These are phyloP conservation scores for Albatrellus sp. DNA, from an alignment of 1,284 basidiomycete species.

Conservation along the genomic window DNA sequence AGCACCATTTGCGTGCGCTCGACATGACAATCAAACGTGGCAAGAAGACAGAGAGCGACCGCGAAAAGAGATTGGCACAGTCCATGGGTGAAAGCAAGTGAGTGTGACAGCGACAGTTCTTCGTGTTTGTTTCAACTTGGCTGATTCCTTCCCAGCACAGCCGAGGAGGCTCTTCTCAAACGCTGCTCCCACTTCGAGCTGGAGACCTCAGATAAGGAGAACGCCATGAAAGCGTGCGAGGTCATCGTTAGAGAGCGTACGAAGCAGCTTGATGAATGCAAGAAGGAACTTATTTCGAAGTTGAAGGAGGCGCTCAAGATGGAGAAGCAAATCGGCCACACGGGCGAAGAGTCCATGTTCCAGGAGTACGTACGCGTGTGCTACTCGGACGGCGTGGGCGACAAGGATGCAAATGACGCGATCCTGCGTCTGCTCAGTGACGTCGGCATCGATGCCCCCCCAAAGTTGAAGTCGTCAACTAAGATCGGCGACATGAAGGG, in stretches of 20 bases:
- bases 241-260: constrained; percentile 78
- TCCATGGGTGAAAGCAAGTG: constrained; percentile 84
- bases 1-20: constrained; percentile 82
- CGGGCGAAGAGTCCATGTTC: constrained; percentile 66
- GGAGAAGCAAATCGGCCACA: constrained; percentile 52
- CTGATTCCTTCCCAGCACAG: constrained; percentile 36
- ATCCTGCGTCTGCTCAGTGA: constrained; percentile 49
- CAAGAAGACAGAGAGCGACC: constrained; percentile 82
- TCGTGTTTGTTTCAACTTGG: not conserved
- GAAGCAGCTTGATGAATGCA: constrained; percentile 71
- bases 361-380: constrained; percentile 61
- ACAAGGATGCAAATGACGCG: constrained; percentile 59
- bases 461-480: constrained; percentile 14
- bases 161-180: constrained; percentile 86
- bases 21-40: constrained; percentile 81
- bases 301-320: constrained; percentile 55
- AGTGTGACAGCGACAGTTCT: constrained; percentile 17
- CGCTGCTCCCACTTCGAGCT: constrained; percentile 91
- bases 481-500: constrained; percentile 9
- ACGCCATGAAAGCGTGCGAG: constrained; percentile 85
- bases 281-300: constrained; percentile 55
- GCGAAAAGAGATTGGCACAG: constrained; percentile 78
- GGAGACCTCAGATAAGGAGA: constrained; percentile 60
- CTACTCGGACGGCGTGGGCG: constrained; percentile 58
- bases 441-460: constrained; percentile 32